Evolutionary conservation across 1,284 basidiomycete species (phyloP).

Genomic region (Flammula alnicola): DNA sequence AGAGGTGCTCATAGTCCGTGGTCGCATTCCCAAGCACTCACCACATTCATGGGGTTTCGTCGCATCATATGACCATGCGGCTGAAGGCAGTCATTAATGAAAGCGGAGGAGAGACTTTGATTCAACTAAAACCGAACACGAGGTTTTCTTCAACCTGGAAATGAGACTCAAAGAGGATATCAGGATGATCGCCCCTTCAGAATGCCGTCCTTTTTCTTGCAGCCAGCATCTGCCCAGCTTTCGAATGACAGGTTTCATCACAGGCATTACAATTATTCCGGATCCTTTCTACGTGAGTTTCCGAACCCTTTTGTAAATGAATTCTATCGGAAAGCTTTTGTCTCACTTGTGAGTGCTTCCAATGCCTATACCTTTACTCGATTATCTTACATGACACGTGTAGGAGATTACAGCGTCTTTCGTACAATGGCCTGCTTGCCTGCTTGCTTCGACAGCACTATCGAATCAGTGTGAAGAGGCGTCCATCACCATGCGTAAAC

Average conservation of each 20-base stretch:
- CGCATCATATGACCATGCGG: conserved; percentile 20
- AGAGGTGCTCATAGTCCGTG: too few relatives aligned
- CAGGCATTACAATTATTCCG: conserved; percentile 23
- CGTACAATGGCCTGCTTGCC: conserved; percentile 17
- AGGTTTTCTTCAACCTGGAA: conserved; percentile 15
- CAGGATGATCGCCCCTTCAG: conserved; percentile 10
- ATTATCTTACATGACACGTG: conserved; percentile 24
- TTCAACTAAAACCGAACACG: conserved; percentile 18
- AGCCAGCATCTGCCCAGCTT: conserved; percentile 2
- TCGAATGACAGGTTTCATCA: conserved; percentile 22
- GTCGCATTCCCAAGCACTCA: too few relatives aligned
- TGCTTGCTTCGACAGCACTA: conserved; percentile 22
- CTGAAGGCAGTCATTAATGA: conserved; percentile 26
- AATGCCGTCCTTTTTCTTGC: conserved; percentile 3
- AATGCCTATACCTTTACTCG: conserved; percentile 14
- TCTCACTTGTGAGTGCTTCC: conserved; percentile 3
- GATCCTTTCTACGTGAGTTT: conserved; percentile 4
- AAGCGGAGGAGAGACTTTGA: conserved; percentile 9
- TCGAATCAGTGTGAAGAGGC: conserved; percentile 15
- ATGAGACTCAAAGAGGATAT: conserved; percentile 9
- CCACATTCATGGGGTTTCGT: conserved; percentile 4
- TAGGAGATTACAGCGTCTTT: conserved; percentile 15
- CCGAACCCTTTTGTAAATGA: conserved; percentile 8
- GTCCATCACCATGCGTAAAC: conserved; percentile 26
- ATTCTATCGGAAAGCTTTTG: conserved; percentile 1